Evolutionary conservation across 768 basidiomycete genomes (phyloP).

Genomic region (Macrolepiota albuminosa): DNA sequence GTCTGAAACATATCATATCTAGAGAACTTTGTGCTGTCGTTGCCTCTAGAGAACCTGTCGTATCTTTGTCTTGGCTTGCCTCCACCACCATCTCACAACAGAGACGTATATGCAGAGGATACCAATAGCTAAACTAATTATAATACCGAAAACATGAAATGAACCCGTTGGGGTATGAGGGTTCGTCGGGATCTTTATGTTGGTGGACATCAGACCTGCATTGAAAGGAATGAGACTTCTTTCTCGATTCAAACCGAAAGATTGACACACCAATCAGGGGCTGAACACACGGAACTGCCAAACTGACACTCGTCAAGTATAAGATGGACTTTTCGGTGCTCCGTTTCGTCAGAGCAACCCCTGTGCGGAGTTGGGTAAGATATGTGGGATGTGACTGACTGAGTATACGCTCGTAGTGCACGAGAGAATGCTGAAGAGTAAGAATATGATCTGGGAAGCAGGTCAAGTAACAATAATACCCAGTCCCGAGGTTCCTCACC

Average conservation of each 20-base stretch:
- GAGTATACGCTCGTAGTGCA: constrained; percentile 84
- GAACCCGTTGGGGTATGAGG: constrained; percentile 25
- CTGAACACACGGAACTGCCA: constrained; percentile 64
- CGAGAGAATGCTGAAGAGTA: constrained; percentile 77
- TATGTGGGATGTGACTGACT: constrained; percentile 87
- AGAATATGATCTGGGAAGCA: constrained; percentile 74
- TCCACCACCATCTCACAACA: constrained; percentile 64
- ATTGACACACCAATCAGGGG: constrained; percentile 47
- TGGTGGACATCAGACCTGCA: constrained; percentile 65
- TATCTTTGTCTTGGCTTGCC: constrained; percentile 39
- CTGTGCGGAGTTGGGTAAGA: constrained; percentile 67
- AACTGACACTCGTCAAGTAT: constrained; percentile 58
- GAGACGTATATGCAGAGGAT: constrained; percentile 40
- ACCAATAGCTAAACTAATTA: constrained; percentile 41
- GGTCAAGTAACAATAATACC: constrained; percentile 3
- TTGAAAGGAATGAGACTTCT: background rate
- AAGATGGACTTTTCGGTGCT: constrained; percentile 65
- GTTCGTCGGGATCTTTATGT: constrained; percentile 62
- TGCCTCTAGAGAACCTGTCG: too few species aligned
- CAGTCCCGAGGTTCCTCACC: constrained; percentile 40
- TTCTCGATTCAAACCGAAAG: background rate
- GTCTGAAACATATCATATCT: background rate
- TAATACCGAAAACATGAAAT: constrained; percentile 51
- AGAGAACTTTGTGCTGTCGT: constrained; percentile 9
- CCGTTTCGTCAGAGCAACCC: constrained; percentile 52